These are phyloP conservation scores for Mycotypha africana DNA, from an alignment of 371 early-diverging fungal genomes.

Conservation along the genomic window DNA sequence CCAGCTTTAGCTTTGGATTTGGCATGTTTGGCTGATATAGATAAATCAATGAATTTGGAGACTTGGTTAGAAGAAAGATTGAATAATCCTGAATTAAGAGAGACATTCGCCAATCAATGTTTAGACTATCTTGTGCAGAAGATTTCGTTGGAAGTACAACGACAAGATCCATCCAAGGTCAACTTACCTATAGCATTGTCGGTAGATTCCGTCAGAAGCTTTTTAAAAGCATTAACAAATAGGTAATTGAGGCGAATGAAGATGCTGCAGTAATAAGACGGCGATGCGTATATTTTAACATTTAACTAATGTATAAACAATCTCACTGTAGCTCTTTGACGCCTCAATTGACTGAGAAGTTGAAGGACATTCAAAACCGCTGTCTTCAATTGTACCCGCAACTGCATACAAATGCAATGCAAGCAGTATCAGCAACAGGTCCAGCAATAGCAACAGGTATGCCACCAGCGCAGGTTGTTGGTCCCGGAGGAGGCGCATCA, in stretches of 20 bases:
- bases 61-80: constrained; percentile 79
- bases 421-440: constrained; percentile 24
- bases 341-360: constrained; percentile 50
- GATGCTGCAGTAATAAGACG: not conserved
- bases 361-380: constrained; percentile 56
- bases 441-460: too few species aligned
- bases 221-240: constrained; percentile 46
- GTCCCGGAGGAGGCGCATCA: constrained; percentile 31
- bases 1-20: constrained; percentile 73
- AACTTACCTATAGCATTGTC: constrained; percentile 49
- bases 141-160: constrained; percentile 32
- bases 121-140: constrained; percentile 75
- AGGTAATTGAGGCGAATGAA: constrained; percentile 3
- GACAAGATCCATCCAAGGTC: not conserved
- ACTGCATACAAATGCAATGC: constrained; percentile 37
- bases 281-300: not conserved
- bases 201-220: constrained; percentile 57
- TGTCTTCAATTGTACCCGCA: constrained; percentile 62
- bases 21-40: constrained; percentile 70
- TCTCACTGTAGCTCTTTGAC: constrained; percentile 59
- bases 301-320: too few species aligned
- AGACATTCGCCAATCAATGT: constrained; percentile 62
- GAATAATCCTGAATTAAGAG: constrained; percentile 24
- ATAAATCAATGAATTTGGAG: constrained; percentile 75
- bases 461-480: too few species aligned